These are phyloP conservation scores for Jackrogersella multiformis DNA, from an alignment of 495 filamentous ascomycete species.

Conservation along the genomic window DNA sequence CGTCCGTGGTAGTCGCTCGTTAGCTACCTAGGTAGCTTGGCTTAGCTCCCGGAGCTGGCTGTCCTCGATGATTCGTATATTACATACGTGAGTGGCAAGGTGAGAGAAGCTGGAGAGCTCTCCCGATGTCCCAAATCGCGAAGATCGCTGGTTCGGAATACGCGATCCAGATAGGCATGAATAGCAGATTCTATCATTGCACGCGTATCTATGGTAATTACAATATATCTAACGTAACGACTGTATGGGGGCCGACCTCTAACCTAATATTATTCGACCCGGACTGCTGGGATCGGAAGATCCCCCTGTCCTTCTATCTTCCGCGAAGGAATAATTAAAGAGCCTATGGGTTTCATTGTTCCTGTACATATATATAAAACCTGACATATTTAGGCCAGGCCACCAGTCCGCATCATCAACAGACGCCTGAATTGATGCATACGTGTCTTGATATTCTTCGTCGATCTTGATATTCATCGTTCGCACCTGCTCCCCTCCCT, in stretches of 20 bases:
- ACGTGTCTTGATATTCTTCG: constrained; percentile 26
- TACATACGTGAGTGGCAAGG: neutral
- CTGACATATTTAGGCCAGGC: constrained; percentile 13
- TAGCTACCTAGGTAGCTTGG: neutral
- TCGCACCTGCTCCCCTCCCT: constrained; percentile 19
- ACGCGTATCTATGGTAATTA: constrained; percentile 26
- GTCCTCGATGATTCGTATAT: neutral
- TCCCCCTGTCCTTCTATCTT: constrained; percentile 19
- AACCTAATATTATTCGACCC: constrained; percentile 30
- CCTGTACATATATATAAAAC: constrained; percentile 26
- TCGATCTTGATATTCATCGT: constrained; percentile 38
- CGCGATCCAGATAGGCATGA: neutral
- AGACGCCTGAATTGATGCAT: constrained; percentile 21
- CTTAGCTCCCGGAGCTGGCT: neutral
- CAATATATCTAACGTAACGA: constrained; percentile 35
- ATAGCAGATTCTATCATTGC: constrained; percentile 10
- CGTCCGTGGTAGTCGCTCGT: neutral
- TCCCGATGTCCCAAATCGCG: neutral
- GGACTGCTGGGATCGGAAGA: constrained; percentile 13
- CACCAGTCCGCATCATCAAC: neutral
- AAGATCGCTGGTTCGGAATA: neutral
- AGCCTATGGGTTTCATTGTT: constrained; percentile 17
- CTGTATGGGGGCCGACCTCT: constrained; percentile 29
- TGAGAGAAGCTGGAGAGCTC: neutral
- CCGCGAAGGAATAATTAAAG: constrained; percentile 8